Evolutionary conservation across 2,329 filamentous ascomycete genomes (phyloP), one percentile per base, ranked within the genome.

Genomic region (Monosporascus ibericus): DNA sequence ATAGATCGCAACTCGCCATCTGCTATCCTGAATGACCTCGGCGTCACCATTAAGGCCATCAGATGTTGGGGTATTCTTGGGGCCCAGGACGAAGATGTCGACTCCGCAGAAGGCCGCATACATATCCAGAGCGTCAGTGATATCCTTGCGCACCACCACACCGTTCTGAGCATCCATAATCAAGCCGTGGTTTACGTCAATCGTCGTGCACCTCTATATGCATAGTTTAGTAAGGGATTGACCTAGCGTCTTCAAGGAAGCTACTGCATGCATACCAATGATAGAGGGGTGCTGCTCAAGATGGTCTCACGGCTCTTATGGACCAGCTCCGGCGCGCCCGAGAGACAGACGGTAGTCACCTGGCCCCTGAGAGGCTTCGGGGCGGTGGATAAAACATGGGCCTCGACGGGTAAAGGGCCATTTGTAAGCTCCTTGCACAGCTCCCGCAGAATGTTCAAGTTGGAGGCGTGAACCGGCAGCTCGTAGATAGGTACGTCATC

Each of bases 41-140:
- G 84, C 84, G 64, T 90, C 88, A 59, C 88, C 90, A 46, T 88
- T 88, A 57, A 88, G 77, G 40, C 85, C 80, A 52, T 87, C 84
- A 44, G 87, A 85, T 60, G 95, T 85, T 14, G 89, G 87, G 27
- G 87, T 85, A 58, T 92, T 80, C 71, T 95, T 96, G 4, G 94
- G 92, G 52, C 91, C 92, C 48, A 99, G 82, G 48, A 99, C 78
- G 71, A 99, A 99, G 61, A 99, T 95, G 70, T 99, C 94, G 50
- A 95, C 92, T 49, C 94, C 94, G 56, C 92, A 96, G 66, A 88
- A 95, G 60, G 79, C 82, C 11, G 94, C 89, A 65, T 96, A 87
- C 57, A 87, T 85, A 70, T 97, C 90, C 61, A 99, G 81, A 63
- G 92, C 90, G 57, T 90, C 85, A 49, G 92, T 82, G 27, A 96